Evolutionary conservation across 169 alveolate genomes (phyloP).

Genomic region (Cryptosporidium canis): DNA sequence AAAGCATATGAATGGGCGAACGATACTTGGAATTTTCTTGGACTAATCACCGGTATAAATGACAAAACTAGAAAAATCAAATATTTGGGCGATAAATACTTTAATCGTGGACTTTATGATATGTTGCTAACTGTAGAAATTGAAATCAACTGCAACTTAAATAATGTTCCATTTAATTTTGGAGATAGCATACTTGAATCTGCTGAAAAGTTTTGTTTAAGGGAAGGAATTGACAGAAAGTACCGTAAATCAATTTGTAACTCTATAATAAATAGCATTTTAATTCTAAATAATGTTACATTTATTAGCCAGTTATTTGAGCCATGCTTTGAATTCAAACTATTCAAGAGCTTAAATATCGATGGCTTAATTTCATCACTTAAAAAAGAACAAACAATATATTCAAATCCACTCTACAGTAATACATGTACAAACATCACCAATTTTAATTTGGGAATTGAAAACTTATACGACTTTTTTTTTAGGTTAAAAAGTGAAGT

Average conservation of each 20-base stretch:
- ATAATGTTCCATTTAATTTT: constrained; percentile 24
- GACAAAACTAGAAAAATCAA: background rate
- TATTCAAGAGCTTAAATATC: constrained; percentile 28
- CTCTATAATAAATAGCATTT: background rate
- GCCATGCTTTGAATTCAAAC: constrained; percentile 5
- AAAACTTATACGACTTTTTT: constrained; percentile 18
- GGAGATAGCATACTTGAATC: constrained; percentile 21
- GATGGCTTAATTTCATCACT: constrained; percentile 28
- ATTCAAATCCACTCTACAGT: background rate
- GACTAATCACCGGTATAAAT: background rate
- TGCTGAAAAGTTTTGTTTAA: constrained; percentile 36
- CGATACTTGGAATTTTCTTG: constrained; percentile 11
- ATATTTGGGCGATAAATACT: constrained; percentile 31
- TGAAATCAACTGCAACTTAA: background rate
- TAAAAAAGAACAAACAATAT: background rate
- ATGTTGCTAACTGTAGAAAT: background rate
- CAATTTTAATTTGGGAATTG: background rate
- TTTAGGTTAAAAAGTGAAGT: background rate
- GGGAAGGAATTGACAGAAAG: constrained; percentile 27
- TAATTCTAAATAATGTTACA: background rate
- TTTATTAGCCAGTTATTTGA: background rate
- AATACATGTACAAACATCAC: background rate
- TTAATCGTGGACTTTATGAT: constrained; percentile 27
- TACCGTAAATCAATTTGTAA: constrained; percentile 14
- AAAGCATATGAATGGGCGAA: constrained; percentile 15